phyloP scores from a whole-genome alignment of 495 filamentous ascomycete genomes.

The Penicillium pancosmium region DNA sequence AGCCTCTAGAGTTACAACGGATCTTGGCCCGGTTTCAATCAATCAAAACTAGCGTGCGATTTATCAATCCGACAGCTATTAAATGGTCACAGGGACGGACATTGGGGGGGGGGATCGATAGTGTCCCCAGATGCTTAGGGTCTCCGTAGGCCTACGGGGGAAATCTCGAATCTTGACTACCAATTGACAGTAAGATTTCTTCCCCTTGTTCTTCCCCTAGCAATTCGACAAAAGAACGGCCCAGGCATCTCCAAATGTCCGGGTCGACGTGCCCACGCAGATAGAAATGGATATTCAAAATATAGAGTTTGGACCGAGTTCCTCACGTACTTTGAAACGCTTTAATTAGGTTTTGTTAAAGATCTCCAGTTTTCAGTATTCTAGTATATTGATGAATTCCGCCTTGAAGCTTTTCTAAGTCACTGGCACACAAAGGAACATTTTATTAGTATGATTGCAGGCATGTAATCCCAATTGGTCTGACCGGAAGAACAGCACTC shows the following conservation, averaged over 20 bases:
- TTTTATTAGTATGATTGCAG: too few relatives aligned
- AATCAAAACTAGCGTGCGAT: background rate
- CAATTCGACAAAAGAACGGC: background rate
- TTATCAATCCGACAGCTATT: background rate
- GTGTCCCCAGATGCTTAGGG: background rate
- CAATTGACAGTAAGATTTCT: background rate
- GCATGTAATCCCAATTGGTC: background rate
- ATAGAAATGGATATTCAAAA: background rate
- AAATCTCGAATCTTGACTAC: background rate
- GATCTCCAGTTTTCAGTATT: too few relatives aligned
- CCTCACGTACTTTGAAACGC: too few relatives aligned
- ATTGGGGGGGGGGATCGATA: background rate
- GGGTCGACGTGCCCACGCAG: background rate
- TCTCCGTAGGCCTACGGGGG: background rate
- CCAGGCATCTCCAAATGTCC: background rate
- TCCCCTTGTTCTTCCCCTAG: background rate
- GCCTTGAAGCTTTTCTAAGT: too few relatives aligned
- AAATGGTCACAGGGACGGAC: background rate
- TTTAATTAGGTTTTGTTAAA: too few relatives aligned
- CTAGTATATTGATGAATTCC: too few relatives aligned
- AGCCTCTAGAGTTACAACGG: slow-evolving; percentile 41
- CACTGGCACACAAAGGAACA: too few relatives aligned
- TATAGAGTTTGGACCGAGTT: background rate
- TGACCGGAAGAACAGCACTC: slow-evolving; percentile 11
- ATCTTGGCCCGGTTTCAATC: background rate